phyloP scores from a whole-genome alignment of 441 rosid genomes.

The Populus hybrid region DNA sequence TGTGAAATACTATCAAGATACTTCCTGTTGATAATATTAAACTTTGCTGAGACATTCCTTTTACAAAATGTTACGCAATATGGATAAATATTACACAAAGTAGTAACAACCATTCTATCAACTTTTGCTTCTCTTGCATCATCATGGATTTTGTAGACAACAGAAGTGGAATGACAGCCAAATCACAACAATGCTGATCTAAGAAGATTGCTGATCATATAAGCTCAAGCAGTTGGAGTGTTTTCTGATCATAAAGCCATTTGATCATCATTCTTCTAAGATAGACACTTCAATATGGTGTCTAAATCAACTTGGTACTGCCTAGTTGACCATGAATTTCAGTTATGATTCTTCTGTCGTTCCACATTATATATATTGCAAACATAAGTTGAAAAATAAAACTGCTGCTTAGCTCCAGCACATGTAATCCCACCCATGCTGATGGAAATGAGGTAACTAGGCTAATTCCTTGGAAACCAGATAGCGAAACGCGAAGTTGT shows the following conservation, averaged over 20 bases:
- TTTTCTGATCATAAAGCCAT: constrained; percentile 14
- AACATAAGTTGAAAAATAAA: not conserved
- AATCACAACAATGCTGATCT: constrained; percentile 30
- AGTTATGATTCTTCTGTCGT: constrained; percentile 45
- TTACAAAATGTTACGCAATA: not conserved
- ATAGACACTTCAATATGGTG: not conserved
- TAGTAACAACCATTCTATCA: not conserved
- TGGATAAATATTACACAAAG: not conserved
- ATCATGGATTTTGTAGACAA: constrained; percentile 1
- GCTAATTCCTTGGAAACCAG: constrained; percentile 56
- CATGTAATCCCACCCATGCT: not conserved
- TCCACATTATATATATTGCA: constrained; percentile 18
- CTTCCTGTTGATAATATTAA: not conserved
- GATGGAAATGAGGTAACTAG: constrained; percentile 6
- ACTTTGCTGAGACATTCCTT: not conserved
- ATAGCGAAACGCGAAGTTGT: constrained; percentile 63
- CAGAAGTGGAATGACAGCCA: constrained; percentile 34
- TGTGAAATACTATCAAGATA: not conserved
- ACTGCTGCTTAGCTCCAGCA: not conserved
- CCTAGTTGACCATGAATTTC: not conserved
- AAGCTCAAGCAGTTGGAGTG: constrained; percentile 7
- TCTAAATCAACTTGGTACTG: not conserved
- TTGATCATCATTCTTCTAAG: constrained; percentile 29
- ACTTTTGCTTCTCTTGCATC: not conserved
- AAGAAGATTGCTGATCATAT: constrained; percentile 18